These are phyloP conservation scores for Crithidia thermophila DNA, from an alignment of 208 protist species.

Conservation along the genomic window DNA sequence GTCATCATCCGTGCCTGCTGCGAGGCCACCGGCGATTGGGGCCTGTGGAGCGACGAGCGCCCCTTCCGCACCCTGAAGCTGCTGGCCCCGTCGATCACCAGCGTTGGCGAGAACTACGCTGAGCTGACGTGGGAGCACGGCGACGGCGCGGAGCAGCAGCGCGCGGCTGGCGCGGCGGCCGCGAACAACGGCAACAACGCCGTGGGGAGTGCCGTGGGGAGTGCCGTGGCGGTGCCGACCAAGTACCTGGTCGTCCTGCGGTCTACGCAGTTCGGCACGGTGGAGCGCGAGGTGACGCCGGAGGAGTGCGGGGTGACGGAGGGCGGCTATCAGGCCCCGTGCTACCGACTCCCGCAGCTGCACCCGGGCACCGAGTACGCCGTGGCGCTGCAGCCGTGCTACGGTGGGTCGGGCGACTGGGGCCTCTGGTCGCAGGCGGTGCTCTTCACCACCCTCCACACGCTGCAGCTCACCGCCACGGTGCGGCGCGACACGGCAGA, in stretches of 20 bases:
- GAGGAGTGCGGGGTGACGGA: constrained; percentile 20
- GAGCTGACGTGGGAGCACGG: constrained; percentile 71
- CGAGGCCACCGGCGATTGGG: constrained; percentile 69
- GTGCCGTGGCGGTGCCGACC: constrained; percentile 25
- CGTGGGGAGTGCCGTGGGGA: background rate
- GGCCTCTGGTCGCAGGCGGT: constrained; percentile 81
- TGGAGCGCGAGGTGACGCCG: constrained; percentile 32
- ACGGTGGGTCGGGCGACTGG: constrained; percentile 74
- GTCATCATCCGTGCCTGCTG: constrained; percentile 81
- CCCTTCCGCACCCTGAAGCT: constrained; percentile 68
- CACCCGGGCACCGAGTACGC: constrained; percentile 72
- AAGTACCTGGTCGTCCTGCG: constrained; percentile 38
- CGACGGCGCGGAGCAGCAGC: constrained; percentile 31
- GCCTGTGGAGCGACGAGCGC: constrained; percentile 86
- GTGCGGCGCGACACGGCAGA: constrained; percentile 40
- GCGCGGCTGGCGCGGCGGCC: constrained; percentile 14
- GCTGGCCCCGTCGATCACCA: constrained; percentile 46
- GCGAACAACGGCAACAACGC: no score
- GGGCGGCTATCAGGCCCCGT: constrained; percentile 4
- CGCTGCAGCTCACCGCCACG: constrained; percentile 47
- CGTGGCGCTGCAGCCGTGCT: constrained; percentile 86
- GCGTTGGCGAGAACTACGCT: constrained; percentile 83
- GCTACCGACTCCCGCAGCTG: constrained; percentile 69
- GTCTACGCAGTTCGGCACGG: constrained; percentile 23
- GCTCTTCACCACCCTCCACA: constrained; percentile 62